Base-by-base conservation (phyloP, 2,329 filamentous ascomycete species). In the Verticillium zaregamsianum region DNA sequence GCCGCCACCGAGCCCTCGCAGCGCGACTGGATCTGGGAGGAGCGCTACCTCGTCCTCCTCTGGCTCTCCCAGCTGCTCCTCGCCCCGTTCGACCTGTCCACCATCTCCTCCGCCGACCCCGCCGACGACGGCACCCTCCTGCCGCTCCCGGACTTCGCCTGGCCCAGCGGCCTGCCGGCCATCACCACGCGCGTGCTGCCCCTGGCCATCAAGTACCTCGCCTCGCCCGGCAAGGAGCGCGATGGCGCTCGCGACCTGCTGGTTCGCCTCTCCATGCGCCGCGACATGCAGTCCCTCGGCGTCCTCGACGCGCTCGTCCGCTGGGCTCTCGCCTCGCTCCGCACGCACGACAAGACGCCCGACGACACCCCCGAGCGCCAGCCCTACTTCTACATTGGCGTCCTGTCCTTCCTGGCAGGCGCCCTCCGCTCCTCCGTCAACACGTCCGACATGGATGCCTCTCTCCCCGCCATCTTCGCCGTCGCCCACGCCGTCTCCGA, bases 61-160 rank as follows among this genome's bases (percentile, higher is more conserved):
- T 99, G 95, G 95, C 84, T 94, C 33, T 91, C 90, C 1, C 90
- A 95, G 74, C 79, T 95, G 17, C 80, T 94, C 62, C 82, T 94
- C 35, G 92, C 92, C 1, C 95, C 95, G 0, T 99, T 99, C 75
- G 93, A 97, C 69, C 80, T 99, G 59, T 84, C 89, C 2, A 93
- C 91, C 2, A 93, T 99, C 64, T 97, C 93, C 1, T 86, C 85
- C 2, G 75, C 79, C 1, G 80, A 82, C 33, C 73, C 79, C 20
- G 61, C 64, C 14, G 81, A 83, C 35, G 78, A 83, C 62, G 72
- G 78, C 3, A 74, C 76, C 20, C 69, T 77, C 4, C 76, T 78
- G 0, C 66, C 65, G 3, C 76, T 86, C 1, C 69, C 76, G 0
- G 82, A 80, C 1, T 76, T 92, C 20, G 69, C 73, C 9, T 83